Evolutionary conservation across 2,329 filamentous ascomycete species (phyloP).

Genomic region (Aspergillus amoenus): DNA sequence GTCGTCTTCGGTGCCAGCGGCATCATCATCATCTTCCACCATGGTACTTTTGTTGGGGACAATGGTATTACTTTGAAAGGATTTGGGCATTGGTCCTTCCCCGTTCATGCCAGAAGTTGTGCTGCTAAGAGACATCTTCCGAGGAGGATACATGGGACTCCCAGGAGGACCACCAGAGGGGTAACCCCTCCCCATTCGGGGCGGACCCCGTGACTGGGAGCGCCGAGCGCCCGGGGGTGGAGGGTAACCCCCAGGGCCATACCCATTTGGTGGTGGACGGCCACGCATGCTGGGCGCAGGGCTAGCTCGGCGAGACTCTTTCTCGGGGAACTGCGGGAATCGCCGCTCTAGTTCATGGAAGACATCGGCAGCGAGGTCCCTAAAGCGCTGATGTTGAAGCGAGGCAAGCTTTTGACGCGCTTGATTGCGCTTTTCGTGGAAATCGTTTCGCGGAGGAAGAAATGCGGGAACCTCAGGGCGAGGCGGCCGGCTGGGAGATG

Average conservation of each 20-base stretch:
- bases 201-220: conserved; percentile 45
- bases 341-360: conserved; percentile 91
- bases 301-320: conserved; percentile 68
- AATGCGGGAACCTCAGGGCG: conserved; percentile 62
- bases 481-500: conserved; percentile 42
- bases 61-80: conserved; percentile 92
- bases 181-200: conserved; percentile 35
- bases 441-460: conserved; percentile 79
- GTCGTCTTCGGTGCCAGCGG: conserved; percentile 54
- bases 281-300: conserved; percentile 63
- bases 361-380: conserved; percentile 91
- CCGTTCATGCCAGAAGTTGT: conserved; percentile 53
- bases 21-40: conserved; percentile 89
- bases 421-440: conserved; percentile 96
- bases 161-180: conserved; percentile 38
- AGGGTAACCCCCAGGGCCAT: conserved; percentile 32
- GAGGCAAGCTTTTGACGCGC: conserved; percentile 94
- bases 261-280: conserved; percentile 60
- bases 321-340: conserved; percentile 75
- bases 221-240: conserved; percentile 35
- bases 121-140: conserved; percentile 43
- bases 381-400: conserved; percentile 79
- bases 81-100: conserved; percentile 79
- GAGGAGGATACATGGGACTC: conserved; percentile 40
- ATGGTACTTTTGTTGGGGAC: conserved; percentile 97